A percentile compares a stretch with the other conserved stretches of the same genome.
Conservation (phyloP, 2,329 filamentous ascomycete genomes). For the Fusarium bactridioides region DNA sequence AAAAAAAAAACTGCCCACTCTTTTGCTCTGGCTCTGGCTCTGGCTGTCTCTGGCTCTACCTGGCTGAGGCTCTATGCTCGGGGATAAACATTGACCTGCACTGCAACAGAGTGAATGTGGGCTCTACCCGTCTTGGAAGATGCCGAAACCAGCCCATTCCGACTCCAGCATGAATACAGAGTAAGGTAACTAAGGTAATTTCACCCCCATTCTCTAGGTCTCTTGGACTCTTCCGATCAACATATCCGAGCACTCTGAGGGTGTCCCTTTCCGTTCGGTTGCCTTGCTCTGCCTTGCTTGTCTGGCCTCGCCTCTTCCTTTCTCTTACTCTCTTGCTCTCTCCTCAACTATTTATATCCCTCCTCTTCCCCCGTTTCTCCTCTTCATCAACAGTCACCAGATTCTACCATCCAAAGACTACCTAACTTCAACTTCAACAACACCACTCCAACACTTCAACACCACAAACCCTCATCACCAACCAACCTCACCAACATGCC, state of each 20-base stretch:
- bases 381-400: not conserved
- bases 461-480: not conserved
- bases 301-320: not conserved
- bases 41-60: not conserved
- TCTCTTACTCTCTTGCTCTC: not conserved
- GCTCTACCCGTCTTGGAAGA: conserved; percentile 9
- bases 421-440: not conserved
- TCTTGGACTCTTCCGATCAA: conserved; percentile 19
- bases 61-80: conserved; percentile 8
- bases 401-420: not conserved
- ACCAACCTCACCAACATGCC: conserved; percentile 47
- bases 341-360: conserved; percentile 34
- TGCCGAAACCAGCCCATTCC: conserved; percentile 2
- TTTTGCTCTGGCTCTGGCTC: not conserved
- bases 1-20: conserved; percentile 4
- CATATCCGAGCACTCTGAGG: conserved; percentile 15
- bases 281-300: not conserved
- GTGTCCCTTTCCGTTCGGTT: conserved; percentile 1
- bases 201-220: conserved; percentile 2
- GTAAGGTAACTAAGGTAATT: not conserved
- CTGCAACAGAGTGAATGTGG: conserved; percentile 1
- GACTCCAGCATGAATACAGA: not conserved
- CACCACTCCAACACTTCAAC: not conserved
- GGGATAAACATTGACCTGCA: conserved; percentile 2
- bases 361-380: conserved; percentile 14